Evolutionary conservation across 192 early-diverging fungal genomes (phyloP).

Genomic region (Rhizophagus prolifer): DNA sequence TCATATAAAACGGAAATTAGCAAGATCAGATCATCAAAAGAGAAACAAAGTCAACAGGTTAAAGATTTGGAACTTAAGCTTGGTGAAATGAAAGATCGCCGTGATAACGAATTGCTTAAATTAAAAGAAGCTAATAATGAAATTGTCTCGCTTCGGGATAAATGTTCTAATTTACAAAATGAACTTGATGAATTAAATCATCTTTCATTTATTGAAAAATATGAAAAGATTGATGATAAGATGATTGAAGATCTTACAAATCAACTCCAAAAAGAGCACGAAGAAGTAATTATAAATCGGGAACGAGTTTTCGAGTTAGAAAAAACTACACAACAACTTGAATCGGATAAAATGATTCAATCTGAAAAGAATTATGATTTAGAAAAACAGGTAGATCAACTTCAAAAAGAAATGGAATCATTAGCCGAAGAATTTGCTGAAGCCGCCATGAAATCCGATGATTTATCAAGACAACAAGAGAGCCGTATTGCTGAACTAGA

Average conservation of each 20-base stretch:
- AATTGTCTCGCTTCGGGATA: background rate
- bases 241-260: slow-evolving; percentile 14
- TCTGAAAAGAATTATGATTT: slow-evolving; percentile 12
- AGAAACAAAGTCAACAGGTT: background rate
- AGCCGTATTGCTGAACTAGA: slow-evolving; percentile 37
- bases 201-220: slow-evolving; percentile 2
- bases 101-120: slow-evolving; percentile 1
- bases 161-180: slow-evolving; percentile 19
- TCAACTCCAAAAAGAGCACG: slow-evolving; percentile 8
- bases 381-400: slow-evolving; percentile 28
- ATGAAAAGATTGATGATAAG: slow-evolving; percentile 14
- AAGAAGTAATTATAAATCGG: background rate
- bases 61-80: slow-evolving; percentile 20
- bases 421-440: slow-evolving; percentile 41
- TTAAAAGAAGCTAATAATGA: slow-evolving; percentile 17
- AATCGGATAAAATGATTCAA: slow-evolving; percentile 9
- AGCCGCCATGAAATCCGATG: slow-evolving; percentile 37
- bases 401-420: slow-evolving; percentile 40
- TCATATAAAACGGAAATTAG: slow-evolving; percentile 4
- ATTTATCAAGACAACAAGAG: slow-evolving; percentile 36
- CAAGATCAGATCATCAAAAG: slow-evolving; percentile 1
- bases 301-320: slow-evolving; percentile 8
- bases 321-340: slow-evolving; percentile 16
- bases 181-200: slow-evolving; percentile 1
- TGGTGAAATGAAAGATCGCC: background rate